Base-by-base conservation (phyloP, 176 grass and related monocot species). In the Zoysia pacifica region DNA sequence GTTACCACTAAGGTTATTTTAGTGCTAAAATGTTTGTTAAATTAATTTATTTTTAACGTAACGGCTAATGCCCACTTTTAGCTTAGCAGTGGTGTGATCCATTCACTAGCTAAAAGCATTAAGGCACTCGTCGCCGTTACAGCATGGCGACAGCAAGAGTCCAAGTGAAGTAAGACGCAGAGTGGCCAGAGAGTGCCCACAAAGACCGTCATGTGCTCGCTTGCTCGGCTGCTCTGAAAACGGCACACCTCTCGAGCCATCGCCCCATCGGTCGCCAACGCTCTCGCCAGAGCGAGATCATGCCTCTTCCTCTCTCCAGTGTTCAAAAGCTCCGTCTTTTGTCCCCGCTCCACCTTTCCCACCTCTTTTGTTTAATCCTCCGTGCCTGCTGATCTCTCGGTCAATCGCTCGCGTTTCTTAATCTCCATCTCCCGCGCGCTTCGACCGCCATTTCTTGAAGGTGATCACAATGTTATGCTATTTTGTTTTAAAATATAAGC, bases 331-430 rank as follows among this genome's bases (percentile, higher is more conserved):
- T 64, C 62, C 37, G 52, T 38, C 52, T 65, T 75, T 86, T 77
- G 63, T 79, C 80, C 77, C 65, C 53, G 44, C 55, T 41, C n/a
- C 55, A 28, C 75, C 49, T 79, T 84, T 72, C 43, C 18, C 63
- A 75, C 48, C 42, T 18, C 53, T 43, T 20, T 76, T 28, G 76
- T 39, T 65, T 61, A 72, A 41, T 66, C 69, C 74, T 11, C 48
- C 41, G 28, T 76, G 69, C 43, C 62, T 39, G 76, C 66, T 54
- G 46, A 62, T 75, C 72, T 66, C 78, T 58, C n/a, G 38, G 77
- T 77, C 73, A 89, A 81, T 81, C 14, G 53, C 65, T 11, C 16
- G 12, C 66, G 71, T 72, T 89, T 89, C 48, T 81, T 85, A 85
- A 43, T 71, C 62, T 58, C 58, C 58, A 19, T 61, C n/a, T 4